Evolutionary conservation across 441 rosid genomes (phyloP), one percentile per base, ranked within the genome.

Genomic region (Erysimum pusillum): DNA sequence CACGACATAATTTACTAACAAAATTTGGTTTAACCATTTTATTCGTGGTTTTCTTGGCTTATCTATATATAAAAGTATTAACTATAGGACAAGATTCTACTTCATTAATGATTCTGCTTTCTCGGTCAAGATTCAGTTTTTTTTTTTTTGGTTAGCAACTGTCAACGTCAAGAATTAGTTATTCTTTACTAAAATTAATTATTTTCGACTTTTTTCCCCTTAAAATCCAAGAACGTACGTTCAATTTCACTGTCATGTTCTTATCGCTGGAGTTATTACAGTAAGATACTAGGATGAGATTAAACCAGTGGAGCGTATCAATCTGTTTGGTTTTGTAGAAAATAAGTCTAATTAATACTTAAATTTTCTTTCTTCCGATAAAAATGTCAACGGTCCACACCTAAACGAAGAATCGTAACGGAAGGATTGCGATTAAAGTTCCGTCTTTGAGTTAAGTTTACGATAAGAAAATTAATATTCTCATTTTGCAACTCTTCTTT

Each of bases 301-400:
- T 25, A 46, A 28, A 53, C 7, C 13, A 44, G 3, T 20, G 7
- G 34, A 59, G 15, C 17, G 38, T 18, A 46, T 67, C 35, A 25
- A 42, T 35, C 28, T 14, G 5, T 59, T 22, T 20, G 32, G 57
- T 52, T 12, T 18, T 49, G 1, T 35, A 18, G 20, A 7, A 14
- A 46, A 10, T 6, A 9, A 12, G 34, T 8, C 14, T 13, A 74
- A 59, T 6, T 15, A 12, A 36, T 11, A 39, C 9, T 54, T 44
- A 31, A 20, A 41, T 66, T 22, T n/a, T 68, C 12, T 31, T 14
- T 18, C 17, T 77, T 51, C 22, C 44, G 52, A 22, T 59, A 39
- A 49, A 67, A 12, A 60, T 45, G 54, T 73, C 78, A 74, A 48
- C 67, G 60, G 54, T 73, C 78, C 78, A 48, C 67, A 60, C 36